Evolutionary conservation across 805 yeast species (phyloP), one percentile per base, ranked within the genome.

Genomic region (Monosporozyma solicola): DNA sequence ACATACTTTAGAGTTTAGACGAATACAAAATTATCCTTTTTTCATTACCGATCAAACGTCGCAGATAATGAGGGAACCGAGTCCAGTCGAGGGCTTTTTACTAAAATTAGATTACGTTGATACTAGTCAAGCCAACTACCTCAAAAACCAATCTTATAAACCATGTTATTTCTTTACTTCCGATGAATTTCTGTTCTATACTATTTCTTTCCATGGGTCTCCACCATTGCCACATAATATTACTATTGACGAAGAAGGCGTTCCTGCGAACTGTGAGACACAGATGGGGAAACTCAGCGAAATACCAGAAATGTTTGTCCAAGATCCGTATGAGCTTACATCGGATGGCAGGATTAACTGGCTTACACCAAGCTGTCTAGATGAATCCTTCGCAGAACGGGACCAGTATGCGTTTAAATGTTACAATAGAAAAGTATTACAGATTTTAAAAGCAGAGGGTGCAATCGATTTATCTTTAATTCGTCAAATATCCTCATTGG

Each of bases 1-100:
- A 9, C 80, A 79, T 61, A 74, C 72, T 43, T 63, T 90, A n/a
- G 92, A 90, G 62, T 65, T 85, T 22, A 72, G 95, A 44, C 74
- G 71, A 20, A 62, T 75, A 27, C 58, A 63, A 15, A 76, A 75
- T 51, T 73, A 74, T 53, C 72, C 79, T 3, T 62, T 71, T 49
- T 41, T 45, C 2, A 61, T 73, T 1, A 39, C 16, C 3, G 50
- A 51, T 51, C 32, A 58, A 33, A 59, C 57, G 39, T 67, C 64
- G 2, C 52, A 54, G 8, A 45, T 50, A 9, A 8, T 74, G 20
- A 49, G 57, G 0, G 95, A 85, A 62, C 97, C 97, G 0, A 51
- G 70, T 0, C 83, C 96, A 0, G 66, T 89, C 9, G 98, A 92
- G 69, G 98, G 98, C 0, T 90, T 86, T 63, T 65, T 91, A 22